These are phyloP conservation scores for Sphagnum magellanicum DNA, from an alignment of 228 moss, liverwort and hornwort species.

Conservation along the genomic window DNA sequence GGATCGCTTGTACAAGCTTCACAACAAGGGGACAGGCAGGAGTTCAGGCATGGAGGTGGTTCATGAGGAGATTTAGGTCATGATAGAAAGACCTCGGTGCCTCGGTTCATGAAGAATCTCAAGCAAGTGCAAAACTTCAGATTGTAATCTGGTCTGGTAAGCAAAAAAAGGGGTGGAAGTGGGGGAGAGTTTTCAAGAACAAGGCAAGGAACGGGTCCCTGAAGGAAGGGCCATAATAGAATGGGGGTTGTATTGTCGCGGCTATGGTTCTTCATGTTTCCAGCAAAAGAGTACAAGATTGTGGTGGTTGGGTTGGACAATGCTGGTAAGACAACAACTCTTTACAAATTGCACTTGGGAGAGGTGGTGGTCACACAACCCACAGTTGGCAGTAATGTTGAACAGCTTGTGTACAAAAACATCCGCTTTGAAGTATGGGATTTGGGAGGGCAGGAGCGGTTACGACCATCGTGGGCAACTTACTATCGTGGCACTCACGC, in stretches of 20 bases:
- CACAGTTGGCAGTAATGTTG: constrained; percentile 65
- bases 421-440: constrained; percentile 69
- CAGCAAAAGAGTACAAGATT: constrained; percentile 81
- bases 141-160: too few relatives aligned
- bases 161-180: too few relatives aligned
- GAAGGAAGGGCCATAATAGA: background rate
- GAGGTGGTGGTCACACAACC: constrained; percentile 70
- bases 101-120: too few relatives aligned
- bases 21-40: too few relatives aligned
- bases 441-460: constrained; percentile 60
- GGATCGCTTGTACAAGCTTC: too few relatives aligned
- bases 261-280: constrained; percentile 81
- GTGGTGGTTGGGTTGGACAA: constrained; percentile 84
- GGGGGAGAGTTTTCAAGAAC: too few relatives aligned
- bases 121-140: too few relatives aligned
- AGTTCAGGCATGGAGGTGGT: too few relatives aligned
- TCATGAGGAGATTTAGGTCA: too few relatives aligned
- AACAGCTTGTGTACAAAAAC: constrained; percentile 66
- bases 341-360: constrained; percentile 63
- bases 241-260: constrained; percentile 76
- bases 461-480: constrained; percentile 67
- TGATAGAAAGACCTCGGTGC: too few relatives aligned
- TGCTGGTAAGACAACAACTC: constrained; percentile 64
- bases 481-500: constrained; percentile 81
- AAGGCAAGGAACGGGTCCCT: too few relatives aligned